These are phyloP conservation scores for Plasmodium cynomolgi DNA, from an alignment of 169 alveolate species.

Conservation along the genomic window DNA sequence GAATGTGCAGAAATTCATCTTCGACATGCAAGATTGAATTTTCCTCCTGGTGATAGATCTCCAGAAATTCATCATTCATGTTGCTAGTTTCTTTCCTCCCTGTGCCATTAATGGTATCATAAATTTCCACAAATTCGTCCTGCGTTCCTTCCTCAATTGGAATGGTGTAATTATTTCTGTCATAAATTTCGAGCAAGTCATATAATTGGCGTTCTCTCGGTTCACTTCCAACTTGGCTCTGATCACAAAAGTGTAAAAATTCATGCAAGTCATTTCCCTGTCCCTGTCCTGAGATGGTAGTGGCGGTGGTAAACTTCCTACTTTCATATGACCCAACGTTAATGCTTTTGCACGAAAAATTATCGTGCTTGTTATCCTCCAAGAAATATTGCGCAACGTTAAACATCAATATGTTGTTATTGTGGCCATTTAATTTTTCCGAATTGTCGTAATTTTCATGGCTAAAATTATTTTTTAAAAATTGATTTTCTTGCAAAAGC, in stretches of 20 bases:
- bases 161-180: neutral
- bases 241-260: constrained; percentile 49
- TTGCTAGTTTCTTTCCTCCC: neutral
- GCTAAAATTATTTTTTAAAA: constrained; percentile 22
- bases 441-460: constrained; percentile 7
- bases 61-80: constrained; percentile 43
- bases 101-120: neutral
- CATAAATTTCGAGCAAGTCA: constrained; percentile 38
- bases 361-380: neutral
- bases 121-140: constrained; percentile 36
- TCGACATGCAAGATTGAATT: neutral
- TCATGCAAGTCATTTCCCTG: constrained; percentile 10
- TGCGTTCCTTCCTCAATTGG: neutral
- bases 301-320: neutral
- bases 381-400: constrained; percentile 20
- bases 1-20: neutral
- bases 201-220: constrained; percentile 4
- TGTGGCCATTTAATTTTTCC: constrained; percentile 1
- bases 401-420: neutral
- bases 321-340: constrained; percentile 12
- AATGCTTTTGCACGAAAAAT: constrained; percentile 9
- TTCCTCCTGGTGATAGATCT: constrained; percentile 4
- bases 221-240: constrained; percentile 9
- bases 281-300: neutral
- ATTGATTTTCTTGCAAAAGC: constrained; percentile 4